Conservation (phyloP, 495 filamentous ascomycete species). For the Cercophora scortea region DNA sequence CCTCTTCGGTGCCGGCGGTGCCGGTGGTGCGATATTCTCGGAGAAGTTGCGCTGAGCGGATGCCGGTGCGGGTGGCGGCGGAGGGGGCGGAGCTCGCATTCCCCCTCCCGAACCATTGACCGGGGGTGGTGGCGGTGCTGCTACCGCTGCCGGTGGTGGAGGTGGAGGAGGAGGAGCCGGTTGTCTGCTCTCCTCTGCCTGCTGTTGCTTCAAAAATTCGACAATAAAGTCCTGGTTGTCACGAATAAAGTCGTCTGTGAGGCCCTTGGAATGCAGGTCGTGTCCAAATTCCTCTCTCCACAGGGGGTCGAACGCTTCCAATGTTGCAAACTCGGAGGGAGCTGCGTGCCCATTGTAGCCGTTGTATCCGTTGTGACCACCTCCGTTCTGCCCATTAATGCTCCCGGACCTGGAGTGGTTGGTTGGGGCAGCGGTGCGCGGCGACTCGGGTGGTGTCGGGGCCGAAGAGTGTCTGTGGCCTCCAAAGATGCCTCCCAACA, state of each 20-base stretch:
- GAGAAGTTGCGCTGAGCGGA: too few species aligned
- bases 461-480: slow-evolving; percentile 60
- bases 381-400: slow-evolving; percentile 25
- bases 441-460: slow-evolving; percentile 48
- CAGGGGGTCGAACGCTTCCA: slow-evolving; percentile 76
- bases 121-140: slow-evolving; percentile 20
- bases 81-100: slow-evolving; percentile 49
- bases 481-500: slow-evolving; percentile 61
- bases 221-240: slow-evolving; percentile 95
- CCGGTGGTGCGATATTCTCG: too few species aligned
- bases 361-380: slow-evolving; percentile 11
- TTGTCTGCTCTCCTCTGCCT: slow-evolving; percentile 52
- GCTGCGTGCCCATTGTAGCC: slow-evolving; percentile 23
- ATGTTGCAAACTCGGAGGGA: slow-evolving; percentile 48
- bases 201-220: slow-evolving; percentile 76
- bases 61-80: slow-evolving; percentile 30
- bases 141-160: slow-evolving; percentile 21
- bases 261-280: slow-evolving; percentile 77
- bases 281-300: slow-evolving; percentile 75
- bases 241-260: slow-evolving; percentile 85
- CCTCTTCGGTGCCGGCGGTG: slow-evolving; percentile 39
- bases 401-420: slow-evolving; percentile 42
- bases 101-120: slow-evolving; percentile 16
- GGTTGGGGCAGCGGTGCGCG: slow-evolving; percentile 39
- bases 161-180: slow-evolving; percentile 49